A percentile compares a stretch with the other conserved stretches of the same genome.
Conservation (phyloP, 495 filamentous ascomycete genomes). For the Eremomyces bilateralis region DNA sequence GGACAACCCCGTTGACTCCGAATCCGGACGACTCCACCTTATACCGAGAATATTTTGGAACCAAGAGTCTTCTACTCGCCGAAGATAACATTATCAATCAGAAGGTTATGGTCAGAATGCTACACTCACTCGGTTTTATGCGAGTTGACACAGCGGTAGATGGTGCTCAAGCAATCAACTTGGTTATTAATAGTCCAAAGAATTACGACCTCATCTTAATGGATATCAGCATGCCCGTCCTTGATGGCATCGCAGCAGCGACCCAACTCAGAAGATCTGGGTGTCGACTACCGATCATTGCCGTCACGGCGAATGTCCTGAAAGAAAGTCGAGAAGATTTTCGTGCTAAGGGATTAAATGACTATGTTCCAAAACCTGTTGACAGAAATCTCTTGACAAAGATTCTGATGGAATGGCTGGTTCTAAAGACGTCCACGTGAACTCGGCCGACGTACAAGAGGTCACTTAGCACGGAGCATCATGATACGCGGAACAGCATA, state of each 20-base stretch:
- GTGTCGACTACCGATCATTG: constrained; percentile 43
- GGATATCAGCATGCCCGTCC: constrained; percentile 69
- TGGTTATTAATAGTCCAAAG: constrained; percentile 23
- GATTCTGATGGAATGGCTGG: constrained; percentile 40
- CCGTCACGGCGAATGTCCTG: constrained; percentile 66
- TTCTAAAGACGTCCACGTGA: no score
- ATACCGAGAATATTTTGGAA: constrained; percentile 15
- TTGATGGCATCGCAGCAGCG: constrained; percentile 60
- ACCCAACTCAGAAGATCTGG: constrained; percentile 35
- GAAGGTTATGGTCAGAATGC: constrained; percentile 52
- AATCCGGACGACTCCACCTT: no score
- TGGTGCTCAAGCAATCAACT: constrained; percentile 54
- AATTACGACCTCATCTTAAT: constrained; percentile 62
- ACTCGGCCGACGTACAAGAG: no score
- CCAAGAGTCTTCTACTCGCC: constrained; percentile 38
- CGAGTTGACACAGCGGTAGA: constrained; percentile 53
- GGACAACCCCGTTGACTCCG: constrained; percentile 24
- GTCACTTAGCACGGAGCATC: no score
- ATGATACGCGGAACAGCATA: no score
- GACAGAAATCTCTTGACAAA: constrained; percentile 43
- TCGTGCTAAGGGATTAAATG: constrained; percentile 56
- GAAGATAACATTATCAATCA: constrained; percentile 59
- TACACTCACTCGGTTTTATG: constrained; percentile 53
- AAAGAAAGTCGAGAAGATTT: constrained; percentile 67
- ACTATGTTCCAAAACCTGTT: constrained; percentile 64